phyloP scores from a whole-genome alignment of 805 yeast genomes.

The Teunomyces funiuensis region DNA sequence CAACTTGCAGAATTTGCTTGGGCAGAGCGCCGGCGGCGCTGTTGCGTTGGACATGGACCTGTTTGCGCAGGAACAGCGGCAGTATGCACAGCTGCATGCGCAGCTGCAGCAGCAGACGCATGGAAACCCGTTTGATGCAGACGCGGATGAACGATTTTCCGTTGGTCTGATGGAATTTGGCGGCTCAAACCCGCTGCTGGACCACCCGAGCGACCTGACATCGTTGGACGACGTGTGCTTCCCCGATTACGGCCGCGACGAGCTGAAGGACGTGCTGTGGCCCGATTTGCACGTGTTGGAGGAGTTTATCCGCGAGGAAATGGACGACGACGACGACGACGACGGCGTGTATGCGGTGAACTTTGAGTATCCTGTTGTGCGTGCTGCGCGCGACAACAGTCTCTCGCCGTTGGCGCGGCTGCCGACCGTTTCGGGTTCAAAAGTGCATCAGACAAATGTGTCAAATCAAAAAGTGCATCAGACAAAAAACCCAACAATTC shows the following conservation, averaged over 20 bases:
- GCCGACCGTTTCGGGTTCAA: not conserved
- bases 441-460: not conserved
- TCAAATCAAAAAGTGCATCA: not conserved
- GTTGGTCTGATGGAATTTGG: slow-evolving; percentile 41
- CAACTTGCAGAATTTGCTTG: slow-evolving; percentile 31
- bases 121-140: slow-evolving; percentile 15
- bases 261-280: slow-evolving; percentile 51
- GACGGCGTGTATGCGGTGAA: slow-evolving; percentile 31
- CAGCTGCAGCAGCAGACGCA: not conserved
- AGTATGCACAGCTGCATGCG: slow-evolving; percentile 14
- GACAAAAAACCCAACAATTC: not conserved
- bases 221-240: slow-evolving; percentile 91
- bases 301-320: slow-evolving; percentile 75
- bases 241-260: slow-evolving; percentile 57
- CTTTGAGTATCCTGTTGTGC: slow-evolving; percentile 33
- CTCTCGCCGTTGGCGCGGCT: slow-evolving; percentile 10
- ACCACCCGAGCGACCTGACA: slow-evolving; percentile 62
- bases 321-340: slow-evolving; percentile 30
- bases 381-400: slow-evolving; percentile 4
- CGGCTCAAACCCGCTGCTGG: slow-evolving; percentile 62
- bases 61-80: slow-evolving; percentile 33
- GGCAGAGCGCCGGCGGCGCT: slow-evolving; percentile 14
- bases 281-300: slow-evolving; percentile 78
- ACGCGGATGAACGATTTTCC: slow-evolving; percentile 12
- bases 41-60: slow-evolving; percentile 43